A percentile compares a stretch with the other conserved stretches of the same genome.
Evolutionary conservation across 1,284 basidiomycete species (phyloP).

Genomic region (Dichomitus squalens): DNA sequence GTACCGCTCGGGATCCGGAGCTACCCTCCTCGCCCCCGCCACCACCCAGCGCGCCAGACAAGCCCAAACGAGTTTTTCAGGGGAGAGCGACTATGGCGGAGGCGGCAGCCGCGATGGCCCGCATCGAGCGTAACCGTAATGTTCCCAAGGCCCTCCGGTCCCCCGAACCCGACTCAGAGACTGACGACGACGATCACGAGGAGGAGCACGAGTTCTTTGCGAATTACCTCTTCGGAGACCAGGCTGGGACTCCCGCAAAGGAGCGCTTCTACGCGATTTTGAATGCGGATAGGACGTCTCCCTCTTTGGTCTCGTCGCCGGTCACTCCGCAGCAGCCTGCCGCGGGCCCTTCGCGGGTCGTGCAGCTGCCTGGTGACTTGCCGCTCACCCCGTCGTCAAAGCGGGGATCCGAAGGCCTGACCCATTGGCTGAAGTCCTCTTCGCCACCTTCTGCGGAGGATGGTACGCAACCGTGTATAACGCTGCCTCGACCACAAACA

Average conservation of each 20-base stretch:
- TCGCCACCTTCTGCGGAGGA: slow-evolving; percentile 1
- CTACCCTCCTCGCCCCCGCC: background rate
- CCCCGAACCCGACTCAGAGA: slow-evolving; percentile 30
- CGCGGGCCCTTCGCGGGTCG: slow-evolving; percentile 11
- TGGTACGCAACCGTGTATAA: background rate
- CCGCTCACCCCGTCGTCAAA: slow-evolving; percentile 22
- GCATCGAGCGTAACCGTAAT: slow-evolving; percentile 2
- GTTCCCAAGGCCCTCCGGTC: slow-evolving; percentile 14
- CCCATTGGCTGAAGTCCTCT: slow-evolving; percentile 18
- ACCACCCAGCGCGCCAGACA: background rate
- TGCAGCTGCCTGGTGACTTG: slow-evolving; percentile 1
- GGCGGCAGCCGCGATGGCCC: slow-evolving; percentile 28
- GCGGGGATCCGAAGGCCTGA: slow-evolving; percentile 13
- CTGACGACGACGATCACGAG: slow-evolving; percentile 23
- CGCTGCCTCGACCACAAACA: background rate
- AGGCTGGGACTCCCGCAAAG: slow-evolving; percentile 14
- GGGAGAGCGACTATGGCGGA: slow-evolving; percentile 27
- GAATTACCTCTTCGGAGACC: slow-evolving; percentile 24
- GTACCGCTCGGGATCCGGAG: background rate
- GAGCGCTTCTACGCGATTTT: background rate
- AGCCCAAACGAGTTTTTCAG: slow-evolving; percentile 6
- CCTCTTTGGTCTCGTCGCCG: slow-evolving; percentile 4
- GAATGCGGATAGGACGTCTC: slow-evolving; percentile 7
- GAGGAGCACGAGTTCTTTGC: slow-evolving; percentile 25
- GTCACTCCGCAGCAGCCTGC: background rate